These are phyloP conservation scores for Aristolochia fimbriata DNA, from an alignment of 164 flowering plant species.

Conservation along the genomic window DNA sequence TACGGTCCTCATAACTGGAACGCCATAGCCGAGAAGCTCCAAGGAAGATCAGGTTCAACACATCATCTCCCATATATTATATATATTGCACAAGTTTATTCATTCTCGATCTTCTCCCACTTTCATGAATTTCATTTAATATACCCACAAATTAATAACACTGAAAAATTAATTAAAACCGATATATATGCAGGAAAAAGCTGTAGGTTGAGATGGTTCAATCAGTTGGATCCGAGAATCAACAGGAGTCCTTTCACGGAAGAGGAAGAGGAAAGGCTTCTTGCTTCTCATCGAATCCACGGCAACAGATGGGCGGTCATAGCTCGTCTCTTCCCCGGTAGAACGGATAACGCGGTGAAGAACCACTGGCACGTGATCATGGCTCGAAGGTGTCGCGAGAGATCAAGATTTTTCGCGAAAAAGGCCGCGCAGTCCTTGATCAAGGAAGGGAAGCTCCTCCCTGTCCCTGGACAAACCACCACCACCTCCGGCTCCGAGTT, in stretches of 20 bases:
- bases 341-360: constrained; percentile 73
- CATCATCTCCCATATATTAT: too few species aligned
- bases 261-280: constrained; percentile 62
- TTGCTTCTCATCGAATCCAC: constrained; percentile 52
- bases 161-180: neutral
- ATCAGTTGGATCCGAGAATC: constrained; percentile 64
- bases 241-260: constrained; percentile 55
- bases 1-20: constrained; percentile 82
- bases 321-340: constrained; percentile 55
- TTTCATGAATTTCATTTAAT: too few species aligned
- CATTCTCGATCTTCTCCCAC: too few species aligned
- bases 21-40: constrained; percentile 70
- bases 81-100: too few species aligned
- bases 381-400: constrained; percentile 22
- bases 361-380: constrained; percentile 71
- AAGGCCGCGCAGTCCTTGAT: neutral
- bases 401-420: constrained; percentile 2
- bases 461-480: neutral
- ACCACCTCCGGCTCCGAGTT: neutral
- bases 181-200: constrained; percentile 68
- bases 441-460: constrained; percentile 1
- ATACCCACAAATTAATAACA: too few species aligned
- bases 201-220: constrained; percentile 74
- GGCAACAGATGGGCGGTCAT: constrained; percentile 66
- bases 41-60: constrained; percentile 64